A percentile compares a stretch with the other conserved stretches of the same genome.
Evolutionary conservation across 352 stramenopile genomes (phyloP).

Genomic region (Phytophthora fragariae): DNA sequence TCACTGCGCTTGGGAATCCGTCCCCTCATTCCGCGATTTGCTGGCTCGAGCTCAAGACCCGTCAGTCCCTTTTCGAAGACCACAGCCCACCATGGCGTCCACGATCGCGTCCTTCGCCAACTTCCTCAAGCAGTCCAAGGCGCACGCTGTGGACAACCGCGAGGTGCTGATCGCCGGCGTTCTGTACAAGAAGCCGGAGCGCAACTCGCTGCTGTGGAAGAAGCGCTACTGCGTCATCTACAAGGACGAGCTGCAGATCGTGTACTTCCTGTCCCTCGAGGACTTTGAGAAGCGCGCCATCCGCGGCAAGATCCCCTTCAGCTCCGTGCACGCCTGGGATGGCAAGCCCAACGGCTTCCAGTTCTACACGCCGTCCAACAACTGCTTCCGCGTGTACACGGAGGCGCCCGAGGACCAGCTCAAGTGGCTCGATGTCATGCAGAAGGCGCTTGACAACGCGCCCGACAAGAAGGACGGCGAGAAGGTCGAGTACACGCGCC

Average conservation of each 20-base stretch:
- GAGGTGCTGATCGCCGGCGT: conserved; percentile 69
- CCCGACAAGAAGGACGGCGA: conserved; percentile 75
- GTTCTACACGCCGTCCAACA: conserved; percentile 88
- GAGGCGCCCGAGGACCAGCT: conserved; percentile 72
- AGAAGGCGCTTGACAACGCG: conserved; percentile 68
- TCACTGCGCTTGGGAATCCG: conserved; percentile 10
- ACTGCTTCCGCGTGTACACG: conserved; percentile 88
- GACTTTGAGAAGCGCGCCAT: conserved; percentile 79
- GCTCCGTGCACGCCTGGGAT: conserved; percentile 84
- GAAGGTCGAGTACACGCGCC: conserved; percentile 68
- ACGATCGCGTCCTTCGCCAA: conserved; percentile 58
- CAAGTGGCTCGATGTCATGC: conserved; percentile 78
- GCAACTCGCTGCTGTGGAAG: conserved; percentile 88
- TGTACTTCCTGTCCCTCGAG: conserved; percentile 79
- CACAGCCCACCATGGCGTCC: conserved; percentile 26
- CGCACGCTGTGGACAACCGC: conserved; percentile 50
- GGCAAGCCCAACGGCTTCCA: conserved; percentile 89
- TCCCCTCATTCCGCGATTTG: conserved; percentile 42
- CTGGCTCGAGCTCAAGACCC: conserved; percentile 15
- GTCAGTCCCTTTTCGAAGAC: conserved; percentile 1
- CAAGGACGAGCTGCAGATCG: conserved; percentile 72
- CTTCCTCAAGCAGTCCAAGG: conserved; percentile 62
- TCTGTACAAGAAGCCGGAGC: conserved; percentile 87
- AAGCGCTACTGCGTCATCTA: conserved; percentile 90
- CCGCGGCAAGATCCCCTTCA: conserved; percentile 85